Base-by-base conservation (phyloP, 306 rosid species). In the Castanea crenata region DNA sequence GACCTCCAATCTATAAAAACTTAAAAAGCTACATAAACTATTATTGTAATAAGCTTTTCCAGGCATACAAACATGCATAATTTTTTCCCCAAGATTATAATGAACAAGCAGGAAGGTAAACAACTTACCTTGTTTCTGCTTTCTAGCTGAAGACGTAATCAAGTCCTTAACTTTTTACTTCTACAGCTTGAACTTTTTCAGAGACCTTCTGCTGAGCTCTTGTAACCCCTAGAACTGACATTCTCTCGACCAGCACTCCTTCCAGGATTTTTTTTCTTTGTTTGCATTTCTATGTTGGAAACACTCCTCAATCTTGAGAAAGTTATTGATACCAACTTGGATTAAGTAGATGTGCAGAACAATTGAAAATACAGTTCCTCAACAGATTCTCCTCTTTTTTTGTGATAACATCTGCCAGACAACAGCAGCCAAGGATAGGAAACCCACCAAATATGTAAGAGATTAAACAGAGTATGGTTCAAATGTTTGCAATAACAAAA, bases 111-210 rank as follows among this genome's bases (percentile, higher is more conserved):
- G 34, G 79, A 54, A 74, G 52, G 21, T 14, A 23, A 23, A 68
- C n/a, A 72, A 81, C 94, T 77, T 90, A 94, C 98, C 78, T 32
- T 77, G 64, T 67, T 79, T 84, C 71, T 72, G 91, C 89, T 90
- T 94, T 82, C 97, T 88, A 55, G 89, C 83, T 20, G 97, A 92
- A 71, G 97, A 94, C 71, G 96, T 86, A 55, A 94, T 92, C 74
- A 92, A 75, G 81, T 89, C 91, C 0, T 86, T 64, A 51, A 86
- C 89, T 75, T 92, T 92, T 94, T 84, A 79, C 90, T 71, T 89
- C 94, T 32, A 73, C 74, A 27, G 79, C 88, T 82, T 86, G 87
- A 25, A 79, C 89, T 54, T 82, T 87, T 79, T 85, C 92, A 75
- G 88, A 78, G 31, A 67, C 64, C 86, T 86, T 94, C 85, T 80